Evolutionary conservation across 768 basidiomycete species (phyloP), one percentile per base, ranked within the genome.

Genomic region (Calvatia gigantea): DNA sequence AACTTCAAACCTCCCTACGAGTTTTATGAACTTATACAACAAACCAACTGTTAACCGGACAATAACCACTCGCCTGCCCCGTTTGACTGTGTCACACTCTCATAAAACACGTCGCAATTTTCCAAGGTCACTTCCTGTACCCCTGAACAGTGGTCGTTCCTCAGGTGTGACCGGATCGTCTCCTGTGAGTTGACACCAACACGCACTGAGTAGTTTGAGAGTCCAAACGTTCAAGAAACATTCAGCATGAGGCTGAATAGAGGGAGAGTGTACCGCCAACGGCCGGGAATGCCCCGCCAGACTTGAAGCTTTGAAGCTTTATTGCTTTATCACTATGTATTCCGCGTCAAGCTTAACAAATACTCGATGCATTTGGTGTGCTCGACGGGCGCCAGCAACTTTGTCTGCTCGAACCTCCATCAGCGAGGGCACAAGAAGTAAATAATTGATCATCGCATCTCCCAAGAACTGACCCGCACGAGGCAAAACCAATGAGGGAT

Each of bases 321-420:
- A 84, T 85, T 29, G 84, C 83, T 84, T n/a, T n/a, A n/a, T n/a
- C n/a, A n/a, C n/a, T n/a, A n/a, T n/a, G n/a, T n/a, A n/a, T n/a
- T n/a, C n/a, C n/a, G n/a, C n/a, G n/a, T n/a, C n/a, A n/a, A n/a
- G n/a, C n/a, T n/a, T 28, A 54, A 27, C 49, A 15, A 31, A 21
- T 14, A 19, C 15, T 9, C 29, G 42, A 17, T n/a, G 71, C 81
- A 65, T 61, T 83, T 32, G 42, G 15, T n/a, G 71, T 81, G 65
- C 62, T 83, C 83, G 62, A 65, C 78, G 82, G 32, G 82, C 81
- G 56, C 76, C 82, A 31, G 71, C 77, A 27, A 76, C 76, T 29
- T 76, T 71, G 61, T 80, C 83, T 15, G 82, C 81, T 44, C 78
- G 74, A 8, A 76, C 73, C 56, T 86, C 85, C n/a, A 74, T 70